phyloP scores from a whole-genome alignment of 306 rosid species.

The Glycine latifolia region DNA sequence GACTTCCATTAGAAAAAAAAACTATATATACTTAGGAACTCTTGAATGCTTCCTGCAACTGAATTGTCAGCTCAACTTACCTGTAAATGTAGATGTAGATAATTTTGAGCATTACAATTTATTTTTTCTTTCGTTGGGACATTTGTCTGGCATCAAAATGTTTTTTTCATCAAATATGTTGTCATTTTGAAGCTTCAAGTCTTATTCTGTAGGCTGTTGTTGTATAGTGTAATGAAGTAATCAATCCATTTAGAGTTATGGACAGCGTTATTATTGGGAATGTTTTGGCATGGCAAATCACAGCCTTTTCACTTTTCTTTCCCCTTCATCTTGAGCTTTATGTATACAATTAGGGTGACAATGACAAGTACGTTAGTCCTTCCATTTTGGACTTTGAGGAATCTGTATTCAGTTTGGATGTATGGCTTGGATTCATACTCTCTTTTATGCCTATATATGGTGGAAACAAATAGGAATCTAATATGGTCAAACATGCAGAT shows the following conservation, averaged over 20 bases:
- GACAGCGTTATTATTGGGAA: not conserved
- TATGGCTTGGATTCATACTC: slow-evolving; percentile 1
- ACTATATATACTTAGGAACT: not conserved
- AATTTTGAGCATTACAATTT: not conserved
- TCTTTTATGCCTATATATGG: slow-evolving; percentile 7
- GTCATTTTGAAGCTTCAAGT: slow-evolving; percentile 7
- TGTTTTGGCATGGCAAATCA: not conserved
- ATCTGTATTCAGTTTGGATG: slow-evolving; percentile 12
- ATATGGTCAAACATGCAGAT: slow-evolving; percentile 59
- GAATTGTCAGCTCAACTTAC: not conserved
- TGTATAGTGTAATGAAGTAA: slow-evolving; percentile 6
- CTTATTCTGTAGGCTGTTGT: not conserved
- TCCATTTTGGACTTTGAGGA: slow-evolving; percentile 5
- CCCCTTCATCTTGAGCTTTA: not conserved
- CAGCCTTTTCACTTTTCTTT: not conserved
- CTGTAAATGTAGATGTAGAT: not conserved
- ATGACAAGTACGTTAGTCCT: not conserved
- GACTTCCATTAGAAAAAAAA: no score
- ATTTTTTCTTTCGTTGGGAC: not conserved
- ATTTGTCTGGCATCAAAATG: not conserved
- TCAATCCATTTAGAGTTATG: not conserved
- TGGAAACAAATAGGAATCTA: slow-evolving; percentile 19
- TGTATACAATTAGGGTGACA: not conserved
- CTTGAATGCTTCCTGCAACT: slow-evolving; percentile 16
- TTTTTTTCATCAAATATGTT: slow-evolving; percentile 12